phyloP scores from a whole-genome alignment of 2,329 filamentous ascomycete species.

The Neopestalotiopsis sp. region DNA sequence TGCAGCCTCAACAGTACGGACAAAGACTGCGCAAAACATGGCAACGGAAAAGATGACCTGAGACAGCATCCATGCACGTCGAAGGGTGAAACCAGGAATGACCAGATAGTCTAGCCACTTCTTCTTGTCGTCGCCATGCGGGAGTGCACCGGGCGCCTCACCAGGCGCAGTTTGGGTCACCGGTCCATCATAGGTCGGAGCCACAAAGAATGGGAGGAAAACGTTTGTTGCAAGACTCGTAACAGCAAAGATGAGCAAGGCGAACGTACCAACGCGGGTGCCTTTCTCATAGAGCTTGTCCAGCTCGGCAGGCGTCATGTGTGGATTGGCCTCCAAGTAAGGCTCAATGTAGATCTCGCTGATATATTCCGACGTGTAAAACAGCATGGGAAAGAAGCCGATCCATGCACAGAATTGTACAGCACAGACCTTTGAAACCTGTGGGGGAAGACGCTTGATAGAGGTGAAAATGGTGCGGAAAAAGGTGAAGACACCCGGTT shows the following conservation, averaged over 20 bases:
- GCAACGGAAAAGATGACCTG: constrained; percentile 82
- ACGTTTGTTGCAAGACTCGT: constrained; percentile 84
- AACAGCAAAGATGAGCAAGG: constrained; percentile 85
- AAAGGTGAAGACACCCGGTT: constrained; percentile 74
- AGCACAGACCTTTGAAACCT: constrained; percentile 81
- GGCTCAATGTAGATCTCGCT: constrained; percentile 92
- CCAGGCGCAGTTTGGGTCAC: constrained; percentile 34
- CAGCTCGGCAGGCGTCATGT: constrained; percentile 78
- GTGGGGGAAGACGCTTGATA: constrained; percentile 78
- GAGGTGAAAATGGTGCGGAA: constrained; percentile 80
- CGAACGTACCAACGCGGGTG: constrained; percentile 87
- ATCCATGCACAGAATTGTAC: constrained; percentile 91
- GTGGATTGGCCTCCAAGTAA: constrained; percentile 75
- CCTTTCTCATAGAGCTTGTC: constrained; percentile 82
- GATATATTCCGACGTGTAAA: constrained; percentile 94
- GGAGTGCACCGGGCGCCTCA: constrained; percentile 35
- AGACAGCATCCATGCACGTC: constrained; percentile 84
- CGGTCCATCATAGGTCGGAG: constrained; percentile 72
- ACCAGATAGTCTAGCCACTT: constrained; percentile 66
- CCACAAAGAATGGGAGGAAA: constrained; percentile 83
- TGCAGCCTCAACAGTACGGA: constrained; percentile 71
- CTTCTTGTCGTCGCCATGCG: constrained; percentile 39
- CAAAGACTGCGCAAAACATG: constrained; percentile 85
- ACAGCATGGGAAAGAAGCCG: constrained; percentile 93
- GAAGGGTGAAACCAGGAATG: constrained; percentile 84